Evolutionary conservation across 1,284 basidiomycete genomes (phyloP).

Genomic region (Marasmius fiardii): DNA sequence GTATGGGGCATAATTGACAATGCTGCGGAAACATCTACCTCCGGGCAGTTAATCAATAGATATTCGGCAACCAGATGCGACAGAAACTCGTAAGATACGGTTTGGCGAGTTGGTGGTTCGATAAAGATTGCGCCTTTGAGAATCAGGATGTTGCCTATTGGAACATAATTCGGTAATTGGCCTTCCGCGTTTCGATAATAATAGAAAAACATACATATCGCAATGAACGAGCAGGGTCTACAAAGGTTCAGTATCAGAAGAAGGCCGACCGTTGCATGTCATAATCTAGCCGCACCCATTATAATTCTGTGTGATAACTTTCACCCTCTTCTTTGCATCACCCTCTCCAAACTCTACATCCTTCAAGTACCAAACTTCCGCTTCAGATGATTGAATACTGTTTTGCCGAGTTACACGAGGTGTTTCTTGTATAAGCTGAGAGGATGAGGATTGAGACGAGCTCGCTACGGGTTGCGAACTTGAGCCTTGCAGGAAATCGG

Average conservation of each 20-base stretch:
- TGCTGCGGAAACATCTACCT: slow-evolving; percentile 72
- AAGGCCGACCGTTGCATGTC: too few species aligned
- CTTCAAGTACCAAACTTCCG: slow-evolving; percentile 81
- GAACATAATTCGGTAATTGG: slow-evolving; percentile 16
- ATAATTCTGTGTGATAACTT: slow-evolving; percentile 81
- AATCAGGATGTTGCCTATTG: slow-evolving; percentile 78
- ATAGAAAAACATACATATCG: slow-evolving; percentile 60
- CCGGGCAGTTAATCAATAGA: slow-evolving; percentile 58
- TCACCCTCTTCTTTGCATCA: slow-evolving; percentile 34
- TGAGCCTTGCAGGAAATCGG: not conserved
- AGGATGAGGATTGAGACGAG: not conserved
- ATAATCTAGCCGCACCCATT: slow-evolving; percentile 77
- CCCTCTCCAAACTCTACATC: slow-evolving; percentile 49
- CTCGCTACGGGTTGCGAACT: not conserved
- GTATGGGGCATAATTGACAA: slow-evolving; percentile 82
- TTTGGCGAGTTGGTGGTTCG: slow-evolving; percentile 55
- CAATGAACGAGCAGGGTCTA: slow-evolving; percentile 88
- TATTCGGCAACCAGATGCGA: slow-evolving; percentile 82
- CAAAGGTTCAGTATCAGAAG: not conserved
- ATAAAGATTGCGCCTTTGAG: slow-evolving; percentile 76
- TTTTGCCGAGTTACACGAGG: not conserved
- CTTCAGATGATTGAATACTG: slow-evolving; percentile 16
- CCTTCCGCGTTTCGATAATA: slow-evolving; percentile 9
- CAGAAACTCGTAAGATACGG: slow-evolving; percentile 82
- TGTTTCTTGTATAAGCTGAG: not conserved